Conservation (phyloP, 2,329 filamentous ascomycete genomes). For the Fusarium napiforme region DNA sequence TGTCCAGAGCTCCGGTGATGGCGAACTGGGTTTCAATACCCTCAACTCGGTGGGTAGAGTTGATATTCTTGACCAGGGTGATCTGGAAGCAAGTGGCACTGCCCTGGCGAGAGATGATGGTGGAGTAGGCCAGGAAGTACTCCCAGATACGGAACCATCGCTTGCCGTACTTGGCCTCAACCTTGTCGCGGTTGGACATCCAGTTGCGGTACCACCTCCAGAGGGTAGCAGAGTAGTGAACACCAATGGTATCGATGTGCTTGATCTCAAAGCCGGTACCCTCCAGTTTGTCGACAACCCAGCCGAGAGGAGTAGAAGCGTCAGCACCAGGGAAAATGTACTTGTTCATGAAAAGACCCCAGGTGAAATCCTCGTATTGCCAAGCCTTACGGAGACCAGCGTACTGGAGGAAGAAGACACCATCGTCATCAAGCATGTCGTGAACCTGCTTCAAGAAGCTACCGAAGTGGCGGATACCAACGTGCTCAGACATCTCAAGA, state of each 20-base stretch:
- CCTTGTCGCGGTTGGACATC: constrained; percentile 92
- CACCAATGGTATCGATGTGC: constrained; percentile 89
- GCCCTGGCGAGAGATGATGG: constrained; percentile 87
- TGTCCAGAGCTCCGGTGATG: constrained; percentile 69
- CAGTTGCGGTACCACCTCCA: constrained; percentile 99
- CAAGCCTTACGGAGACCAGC: constrained; percentile 92
- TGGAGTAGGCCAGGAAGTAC: constrained; percentile 88
- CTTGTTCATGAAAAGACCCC: constrained; percentile 99
- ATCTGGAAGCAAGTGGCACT: constrained; percentile 91
- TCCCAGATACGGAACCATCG: constrained; percentile 98
- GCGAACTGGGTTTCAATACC: constrained; percentile 77
- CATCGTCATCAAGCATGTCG: constrained; percentile 96
- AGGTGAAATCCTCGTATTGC: constrained; percentile 98
- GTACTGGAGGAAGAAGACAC: constrained; percentile 95
- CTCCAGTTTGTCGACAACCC: constrained; percentile 86
- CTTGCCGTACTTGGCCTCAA: constrained; percentile 93
- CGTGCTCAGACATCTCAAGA: constrained; percentile 98
- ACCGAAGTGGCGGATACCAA: constrained; percentile 89
- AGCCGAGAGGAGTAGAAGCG: constrained; percentile 91
- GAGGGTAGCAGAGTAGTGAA: constrained; percentile 95
- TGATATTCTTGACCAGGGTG: constrained; percentile 90
- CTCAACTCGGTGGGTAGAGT: constrained; percentile 85
- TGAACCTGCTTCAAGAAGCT: constrained; percentile 87
- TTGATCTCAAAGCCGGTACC: constrained; percentile 80
- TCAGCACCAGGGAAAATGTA: constrained; percentile 98